Base-by-base conservation (phyloP, 108 stramenopile species). In the Skeletonema tropicum region DNA sequence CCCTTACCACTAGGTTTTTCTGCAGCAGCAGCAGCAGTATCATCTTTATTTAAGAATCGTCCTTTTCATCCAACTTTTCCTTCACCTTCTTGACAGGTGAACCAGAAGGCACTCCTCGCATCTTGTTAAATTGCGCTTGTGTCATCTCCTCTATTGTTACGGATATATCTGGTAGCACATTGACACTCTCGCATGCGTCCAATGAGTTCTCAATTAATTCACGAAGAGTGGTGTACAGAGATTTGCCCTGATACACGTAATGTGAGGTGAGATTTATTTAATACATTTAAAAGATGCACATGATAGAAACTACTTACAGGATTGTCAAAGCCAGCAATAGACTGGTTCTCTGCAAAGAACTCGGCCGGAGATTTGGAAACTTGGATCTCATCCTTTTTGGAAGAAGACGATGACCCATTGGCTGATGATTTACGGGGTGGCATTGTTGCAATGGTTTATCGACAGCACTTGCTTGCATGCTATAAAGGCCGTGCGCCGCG, bases 251-350 rank as follows among this genome's bases (percentile, higher is more conserved):
- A 55, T n/a, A 55, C 21, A 23, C 9, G 9, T 21, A 55, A 2
- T 25, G 0, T 25, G 52, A 23, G 52, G 52, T 55, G 19, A 55
- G 52, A 55, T n/a, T n/a, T n/a, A n/a, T n/a, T n/a, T n/a, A n/a
- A 55, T 23, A 23, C 19, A 9, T 49, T 19, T 55, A 23, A 2
- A 23, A 23, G 15, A 55, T 23, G 52, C 52, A 25, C 19, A 55
- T 19, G 6, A 46, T 11, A 13, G 3, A 6, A 2, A 19, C 6
- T 25, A 55, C 52, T 55, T 55, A 55, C 52, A 52, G 83, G 64
- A 68, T 98, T 98, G 86, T 98, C 98, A 82, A 98, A 98, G 26
- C 98, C 98, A 7, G 97, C 97, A 70, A 98, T 98, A 77, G 93
- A 89, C 76, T 97, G 97, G 89, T 98, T 94, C 68, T 97, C 96